Evolutionary conservation across 1,284 basidiomycete genomes (phyloP).

Genomic region (Cryptococcus sp.): DNA sequence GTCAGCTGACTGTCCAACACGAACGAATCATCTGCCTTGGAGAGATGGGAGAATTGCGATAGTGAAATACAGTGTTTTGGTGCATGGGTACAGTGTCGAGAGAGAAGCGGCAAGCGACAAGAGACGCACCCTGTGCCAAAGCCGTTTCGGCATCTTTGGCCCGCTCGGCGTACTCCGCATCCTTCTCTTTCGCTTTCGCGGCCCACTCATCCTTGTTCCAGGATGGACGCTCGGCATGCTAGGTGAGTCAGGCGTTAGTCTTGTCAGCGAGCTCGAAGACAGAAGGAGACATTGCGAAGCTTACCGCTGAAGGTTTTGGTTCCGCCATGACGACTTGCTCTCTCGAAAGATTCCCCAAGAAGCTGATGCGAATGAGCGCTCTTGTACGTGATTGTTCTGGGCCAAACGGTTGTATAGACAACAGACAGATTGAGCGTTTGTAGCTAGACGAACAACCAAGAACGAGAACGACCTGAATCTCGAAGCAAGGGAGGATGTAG

Average conservation of each 20-base stretch:
- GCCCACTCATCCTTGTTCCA: constrained; percentile 54
- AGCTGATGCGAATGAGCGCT: no score
- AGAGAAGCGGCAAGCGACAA: neutral
- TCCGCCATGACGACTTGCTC: no score
- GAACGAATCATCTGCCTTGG: neutral
- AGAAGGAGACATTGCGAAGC: no score
- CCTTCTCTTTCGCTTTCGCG: constrained; percentile 52
- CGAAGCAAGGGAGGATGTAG: no score
- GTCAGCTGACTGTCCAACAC: neutral
- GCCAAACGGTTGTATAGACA: no score
- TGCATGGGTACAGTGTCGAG: neutral
- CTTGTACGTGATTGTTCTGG: no score
- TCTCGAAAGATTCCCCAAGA: no score
- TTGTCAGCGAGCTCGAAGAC: no score
- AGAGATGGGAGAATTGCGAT: neutral
- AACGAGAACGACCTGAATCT: no score
- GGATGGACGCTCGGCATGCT: constrained; percentile 32
- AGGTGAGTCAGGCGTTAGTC: neutral
- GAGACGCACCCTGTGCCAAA: constrained; percentile 68
- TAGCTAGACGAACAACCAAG: no score
- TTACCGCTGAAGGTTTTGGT: no score
- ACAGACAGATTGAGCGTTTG: no score
- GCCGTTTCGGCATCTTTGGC: constrained; percentile 50
- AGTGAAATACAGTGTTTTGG: neutral
- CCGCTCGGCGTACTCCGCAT: constrained; percentile 40